Conservation (phyloP, 2,329 filamentous ascomycete species). For the Fusarium graminum region DNA sequence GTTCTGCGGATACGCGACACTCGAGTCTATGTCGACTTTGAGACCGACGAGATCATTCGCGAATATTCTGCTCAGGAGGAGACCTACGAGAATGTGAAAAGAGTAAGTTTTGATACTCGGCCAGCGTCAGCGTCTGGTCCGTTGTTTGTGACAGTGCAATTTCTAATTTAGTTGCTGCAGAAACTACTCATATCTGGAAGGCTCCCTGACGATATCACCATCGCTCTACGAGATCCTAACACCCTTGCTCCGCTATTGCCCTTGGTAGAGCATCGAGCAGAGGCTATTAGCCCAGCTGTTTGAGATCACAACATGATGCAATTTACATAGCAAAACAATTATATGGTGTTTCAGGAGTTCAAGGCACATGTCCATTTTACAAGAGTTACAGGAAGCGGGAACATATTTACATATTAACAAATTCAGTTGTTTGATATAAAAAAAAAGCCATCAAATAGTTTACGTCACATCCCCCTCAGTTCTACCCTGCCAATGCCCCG, state of each 20-base stretch:
- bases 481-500: conserved; percentile 12
- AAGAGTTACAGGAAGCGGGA: conserved; percentile 14
- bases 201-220: conserved; percentile 78
- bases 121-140: background rate
- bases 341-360: conserved; percentile 39
- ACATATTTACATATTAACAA: conserved; percentile 25
- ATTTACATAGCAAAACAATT: background rate
- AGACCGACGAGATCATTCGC: conserved; percentile 79
- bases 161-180: conserved; percentile 50
- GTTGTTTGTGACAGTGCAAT: background rate
- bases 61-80: conserved; percentile 94
- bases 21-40: conserved; percentile 91
- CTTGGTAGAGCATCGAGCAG: conserved; percentile 75
- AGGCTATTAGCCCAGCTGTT: conserved; percentile 56
- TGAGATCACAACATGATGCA: background rate
- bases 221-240: conserved; percentile 84
- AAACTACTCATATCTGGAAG: conserved; percentile 63
- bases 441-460: conserved; percentile 27
- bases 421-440: conserved; percentile 40
- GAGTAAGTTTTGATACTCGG: conserved; percentile 61
- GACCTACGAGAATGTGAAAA: conserved; percentile 79
- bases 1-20: conserved; percentile 90
- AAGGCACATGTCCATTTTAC: conserved; percentile 17
- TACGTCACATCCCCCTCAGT: conserved; percentile 15
- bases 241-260: conserved; percentile 77